A percentile compares a stretch with the other conserved stretches of the same genome.
Evolutionary conservation across 805 yeast genomes (phyloP).

Genomic region (Zygosaccharomyces gambellarensis): DNA sequence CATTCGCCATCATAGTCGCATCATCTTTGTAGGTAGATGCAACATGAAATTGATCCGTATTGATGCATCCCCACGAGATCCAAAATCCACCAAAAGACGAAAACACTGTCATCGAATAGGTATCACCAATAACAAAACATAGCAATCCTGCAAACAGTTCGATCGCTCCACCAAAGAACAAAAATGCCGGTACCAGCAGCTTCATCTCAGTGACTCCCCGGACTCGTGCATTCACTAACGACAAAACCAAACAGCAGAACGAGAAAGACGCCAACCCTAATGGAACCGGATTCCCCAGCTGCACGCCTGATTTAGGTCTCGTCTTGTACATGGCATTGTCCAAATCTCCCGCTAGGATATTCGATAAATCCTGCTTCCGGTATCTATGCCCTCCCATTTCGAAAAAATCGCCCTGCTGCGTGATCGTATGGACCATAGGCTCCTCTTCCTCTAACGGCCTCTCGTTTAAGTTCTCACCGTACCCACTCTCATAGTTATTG

Average conservation of each 20-base stretch:
- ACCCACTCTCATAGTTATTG: neutral
- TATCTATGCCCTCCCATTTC: conserved; percentile 41
- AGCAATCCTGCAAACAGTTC: conserved; percentile 71
- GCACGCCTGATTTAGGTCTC: conserved; percentile 15
- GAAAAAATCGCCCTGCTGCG: conserved; percentile 35
- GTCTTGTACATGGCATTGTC: conserved; percentile 40
- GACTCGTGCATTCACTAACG: conserved; percentile 58
- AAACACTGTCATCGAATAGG: conserved; percentile 61
- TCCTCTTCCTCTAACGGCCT: neutral
- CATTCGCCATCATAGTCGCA: conserved; percentile 43
- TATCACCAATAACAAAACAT: conserved; percentile 71
- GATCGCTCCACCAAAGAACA: conserved; percentile 69
- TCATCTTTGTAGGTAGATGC: conserved; percentile 44
- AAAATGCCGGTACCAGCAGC: conserved; percentile 59
- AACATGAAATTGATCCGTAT: conserved; percentile 54
- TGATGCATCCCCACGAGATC: conserved; percentile 67
- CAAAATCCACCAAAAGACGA: conserved; percentile 64
- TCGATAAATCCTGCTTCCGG: conserved; percentile 50
- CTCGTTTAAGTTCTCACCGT: neutral
- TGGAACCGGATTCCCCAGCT: conserved; percentile 72
- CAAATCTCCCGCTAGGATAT: conserved; percentile 58
- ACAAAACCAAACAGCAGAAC: conserved; percentile 49
- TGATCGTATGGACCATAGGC: conserved; percentile 20
- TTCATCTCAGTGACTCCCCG: conserved; percentile 60
- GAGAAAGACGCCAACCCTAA: conserved; percentile 70